Conservation (phyloP, 805 yeast genomes). For the Kluyveromyces lactis region DNA sequence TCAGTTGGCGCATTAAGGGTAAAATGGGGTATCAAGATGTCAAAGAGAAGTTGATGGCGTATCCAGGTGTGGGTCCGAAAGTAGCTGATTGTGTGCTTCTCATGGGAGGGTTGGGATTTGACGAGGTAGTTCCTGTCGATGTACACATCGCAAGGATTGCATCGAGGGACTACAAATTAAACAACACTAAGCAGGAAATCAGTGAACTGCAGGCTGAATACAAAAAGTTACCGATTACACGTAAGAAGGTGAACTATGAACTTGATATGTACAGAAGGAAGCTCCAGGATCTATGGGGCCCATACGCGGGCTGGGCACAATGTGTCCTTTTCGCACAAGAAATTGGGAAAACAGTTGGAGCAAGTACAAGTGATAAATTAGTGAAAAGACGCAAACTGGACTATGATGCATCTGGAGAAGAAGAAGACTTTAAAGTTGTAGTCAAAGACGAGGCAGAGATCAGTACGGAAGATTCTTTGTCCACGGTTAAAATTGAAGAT, state of each 20-base stretch:
- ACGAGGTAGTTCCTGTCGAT: constrained; percentile 87
- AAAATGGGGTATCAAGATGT: constrained; percentile 34
- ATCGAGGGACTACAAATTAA: constrained; percentile 61
- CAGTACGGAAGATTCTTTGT: constrained; percentile 4
- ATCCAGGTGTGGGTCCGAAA: constrained; percentile 92
- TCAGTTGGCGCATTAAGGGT: constrained; percentile 26
- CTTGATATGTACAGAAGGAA: constrained; percentile 44
- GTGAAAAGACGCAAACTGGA: constrained; percentile 18
- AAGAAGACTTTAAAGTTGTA: constrained; percentile 5
- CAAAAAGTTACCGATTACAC: constrained; percentile 19
- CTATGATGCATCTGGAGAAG: constrained; percentile 2
- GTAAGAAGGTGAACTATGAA: constrained; percentile 27
- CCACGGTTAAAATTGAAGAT: constrained; percentile 9
- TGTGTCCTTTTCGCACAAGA: constrained; percentile 88
- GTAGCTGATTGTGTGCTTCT: constrained; percentile 95
- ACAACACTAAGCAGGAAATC: constrained; percentile 25
- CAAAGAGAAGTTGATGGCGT: constrained; percentile 41
- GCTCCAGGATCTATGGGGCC: constrained; percentile 72
- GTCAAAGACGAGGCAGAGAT: constrained; percentile 3
- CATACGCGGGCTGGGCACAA: constrained; percentile 98
- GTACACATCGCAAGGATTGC: constrained; percentile 93
- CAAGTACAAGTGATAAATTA: constrained; percentile 31
- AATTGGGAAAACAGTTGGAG: constrained; percentile 65
- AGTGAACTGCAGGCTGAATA: constrained; percentile 23
- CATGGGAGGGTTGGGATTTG: constrained; percentile 59